Base-by-base conservation (phyloP, 164 flowering plant genomes). In the Liquidambar formosana region DNA sequence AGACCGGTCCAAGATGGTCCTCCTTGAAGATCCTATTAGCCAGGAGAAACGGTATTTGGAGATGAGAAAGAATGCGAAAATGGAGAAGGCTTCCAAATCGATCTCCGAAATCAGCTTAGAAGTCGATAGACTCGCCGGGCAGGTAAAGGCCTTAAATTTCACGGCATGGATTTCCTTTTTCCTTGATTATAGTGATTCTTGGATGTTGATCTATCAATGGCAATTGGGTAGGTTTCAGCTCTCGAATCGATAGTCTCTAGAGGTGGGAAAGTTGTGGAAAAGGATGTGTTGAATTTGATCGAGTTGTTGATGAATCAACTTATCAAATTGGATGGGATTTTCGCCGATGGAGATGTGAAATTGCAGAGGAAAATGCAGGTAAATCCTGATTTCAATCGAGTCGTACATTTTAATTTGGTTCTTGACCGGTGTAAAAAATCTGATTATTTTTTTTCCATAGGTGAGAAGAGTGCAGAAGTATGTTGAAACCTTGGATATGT, bases 341-440 rank as follows among this genome's bases (percentile, higher is more conserved):
- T 80, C 52, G 96, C 83, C 0, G 97, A 93, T 45, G 97, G 97
- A 21, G 98, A 91, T 73, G 92, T 78, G 11, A 90, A 89, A 72
- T 68, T 85, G 77, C 97, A 91, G 83, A 85, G 97, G 75, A 91
- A 85, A 87, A 80, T 91, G 88, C 99, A 93, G 95, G 98, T 93
- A 83, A 13, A 54, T 13, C 11, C 22, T n/a, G 27, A 10, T 6
- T 8, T 2, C n/a, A 56, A 15, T 22, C 38, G 0, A 22, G 1
- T 47, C 48, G 6, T 3, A 48, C 16, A 18, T 65, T 22, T 5
- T 10, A 21, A 43, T 19, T 19, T 44, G 21, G 10, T 16, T 3
- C 8, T 21, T 1, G n/a, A 21, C n/a, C n/a, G n/a, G n/a, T n/a
- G n/a, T n/a, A n/a, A n/a, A n/a, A n/a, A n/a, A n/a, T n/a, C n/a